A percentile compares a stretch with the other conserved stretches of the same genome.
These are phyloP conservation scores for Acidiella bohemica DNA, from an alignment of 495 filamentous ascomycete species.

Conservation along the genomic window DNA sequence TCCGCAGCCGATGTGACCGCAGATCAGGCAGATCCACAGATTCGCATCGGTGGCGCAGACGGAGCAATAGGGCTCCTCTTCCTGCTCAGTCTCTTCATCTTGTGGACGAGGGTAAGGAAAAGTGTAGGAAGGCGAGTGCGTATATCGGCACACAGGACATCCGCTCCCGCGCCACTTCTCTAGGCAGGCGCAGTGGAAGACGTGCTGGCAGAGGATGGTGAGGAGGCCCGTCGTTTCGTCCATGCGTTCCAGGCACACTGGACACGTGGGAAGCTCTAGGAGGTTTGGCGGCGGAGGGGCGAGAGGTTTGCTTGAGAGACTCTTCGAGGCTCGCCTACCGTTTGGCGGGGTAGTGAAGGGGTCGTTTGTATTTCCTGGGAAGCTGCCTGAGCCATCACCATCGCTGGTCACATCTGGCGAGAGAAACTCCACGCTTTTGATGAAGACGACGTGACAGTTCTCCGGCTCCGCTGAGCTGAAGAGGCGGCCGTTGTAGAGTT, in stretches of 20 bases:
- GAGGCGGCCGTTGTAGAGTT: slow-evolving; percentile 82
- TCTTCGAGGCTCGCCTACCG: slow-evolving; percentile 18
- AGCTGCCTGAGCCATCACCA: slow-evolving; percentile 29
- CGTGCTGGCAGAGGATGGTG: slow-evolving; percentile 93
- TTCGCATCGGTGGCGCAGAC: slow-evolving; percentile 62
- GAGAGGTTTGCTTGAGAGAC: slow-evolving; percentile 61
- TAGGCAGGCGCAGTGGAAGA: slow-evolving; percentile 94
- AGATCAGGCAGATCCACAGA: slow-evolving; percentile 82
- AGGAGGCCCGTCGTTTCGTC: slow-evolving; percentile 89
- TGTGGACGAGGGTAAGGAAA: slow-evolving; percentile 22
- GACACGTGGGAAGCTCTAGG: slow-evolving; percentile 86
- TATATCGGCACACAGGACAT: slow-evolving; percentile 90
- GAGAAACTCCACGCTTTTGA: slow-evolving; percentile 75
- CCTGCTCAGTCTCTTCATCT: slow-evolving; percentile 14
- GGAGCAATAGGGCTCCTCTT: slow-evolving; percentile 44
- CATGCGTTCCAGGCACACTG: slow-evolving; percentile 95
- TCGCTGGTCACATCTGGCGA: slow-evolving; percentile 28
- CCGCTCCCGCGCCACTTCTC: slow-evolving; percentile 92
- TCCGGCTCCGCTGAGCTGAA: slow-evolving; percentile 95
- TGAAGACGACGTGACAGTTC: slow-evolving; percentile 89
- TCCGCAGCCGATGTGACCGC: slow-evolving; percentile 84
- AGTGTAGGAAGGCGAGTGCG: slow-evolving; percentile 34
- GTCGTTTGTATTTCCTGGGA: slow-evolving; percentile 46
- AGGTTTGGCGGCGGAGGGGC: slow-evolving; percentile 84
- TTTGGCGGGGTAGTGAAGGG: slow-evolving; percentile 37